Percentiles rank a stretch among this genome's conserved stretches.
Evolutionary conservation across 106 monocot genomes (phyloP).

Genomic region (Vanilla planifolia): DNA sequence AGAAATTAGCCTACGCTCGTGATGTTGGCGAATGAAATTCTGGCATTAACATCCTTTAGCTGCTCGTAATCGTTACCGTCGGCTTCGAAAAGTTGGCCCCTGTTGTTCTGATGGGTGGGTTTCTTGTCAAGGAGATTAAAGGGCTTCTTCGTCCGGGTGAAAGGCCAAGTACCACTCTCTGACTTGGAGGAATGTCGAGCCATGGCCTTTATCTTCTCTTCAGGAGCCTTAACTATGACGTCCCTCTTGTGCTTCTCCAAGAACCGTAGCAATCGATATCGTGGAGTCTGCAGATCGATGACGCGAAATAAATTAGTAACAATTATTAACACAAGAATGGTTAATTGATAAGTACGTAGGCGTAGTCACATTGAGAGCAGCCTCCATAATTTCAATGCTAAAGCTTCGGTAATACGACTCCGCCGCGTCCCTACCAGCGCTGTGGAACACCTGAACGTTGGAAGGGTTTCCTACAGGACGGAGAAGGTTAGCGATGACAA

Average conservation of each 20-base stretch:
- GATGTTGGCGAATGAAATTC: constrained; percentile 49
- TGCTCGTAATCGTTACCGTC: constrained; percentile 34
- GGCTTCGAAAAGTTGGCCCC: constrained; percentile 39
- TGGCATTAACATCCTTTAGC: constrained; percentile 39
- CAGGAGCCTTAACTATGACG: constrained; percentile 32
- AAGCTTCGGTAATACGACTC: constrained; percentile 37
- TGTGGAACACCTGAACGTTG: constrained; percentile 31
- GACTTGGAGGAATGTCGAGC: constrained; percentile 4
- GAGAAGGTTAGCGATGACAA: constrained; percentile 30
- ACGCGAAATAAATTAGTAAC: not conserved
- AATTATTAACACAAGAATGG: not conserved
- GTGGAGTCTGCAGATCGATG: constrained; percentile 13
- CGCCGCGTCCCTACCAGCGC: constrained; percentile 23
- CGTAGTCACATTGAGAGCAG: constrained; percentile 44
- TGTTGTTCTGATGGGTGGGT: constrained; percentile 31
- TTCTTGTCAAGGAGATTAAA: constrained; percentile 42
- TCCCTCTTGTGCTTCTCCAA: constrained; percentile 36
- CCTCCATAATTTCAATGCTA: constrained; percentile 47
- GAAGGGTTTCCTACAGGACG: constrained; percentile 33
- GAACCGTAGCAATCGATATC: constrained; percentile 29
- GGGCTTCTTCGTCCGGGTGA: constrained; percentile 17
- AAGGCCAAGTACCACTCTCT: constrained; percentile 13
- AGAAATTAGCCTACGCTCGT: constrained; percentile 12
- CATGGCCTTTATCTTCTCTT: constrained; percentile 49
- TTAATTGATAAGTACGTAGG: not conserved